Conservation (phyloP, 805 yeast species). For the Candida awuae region DNA sequence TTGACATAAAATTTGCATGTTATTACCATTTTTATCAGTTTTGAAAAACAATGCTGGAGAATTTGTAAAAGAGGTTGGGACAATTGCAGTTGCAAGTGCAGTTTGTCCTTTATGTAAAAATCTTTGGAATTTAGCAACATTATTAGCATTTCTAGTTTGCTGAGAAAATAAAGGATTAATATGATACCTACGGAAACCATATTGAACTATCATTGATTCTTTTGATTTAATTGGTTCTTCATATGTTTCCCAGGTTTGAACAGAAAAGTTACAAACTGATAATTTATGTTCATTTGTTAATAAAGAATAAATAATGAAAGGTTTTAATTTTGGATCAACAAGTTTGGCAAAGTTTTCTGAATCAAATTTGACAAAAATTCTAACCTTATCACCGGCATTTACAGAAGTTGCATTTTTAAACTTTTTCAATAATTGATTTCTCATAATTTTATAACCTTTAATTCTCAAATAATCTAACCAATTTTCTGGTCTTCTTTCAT, state of each 20-base stretch:
- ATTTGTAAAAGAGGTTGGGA: conserved; percentile 77
- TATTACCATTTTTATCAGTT: conserved; percentile 35
- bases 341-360: conserved; percentile 35
- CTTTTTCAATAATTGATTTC: conserved; percentile 59
- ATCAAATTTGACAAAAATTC: conserved; percentile 53
- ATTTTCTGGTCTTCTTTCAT: conserved; percentile 60
- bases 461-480: conserved; percentile 73
- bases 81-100: conserved; percentile 76
- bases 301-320: conserved; percentile 65
- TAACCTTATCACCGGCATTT: conserved; percentile 57
- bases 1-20: conserved; percentile 61
- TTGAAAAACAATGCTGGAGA: conserved; percentile 83
- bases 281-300: conserved; percentile 80
- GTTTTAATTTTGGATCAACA: conserved; percentile 35
- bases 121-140: conserved; percentile 79
- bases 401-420: conserved; percentile 40
- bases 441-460: conserved; percentile 68
- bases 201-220: conserved; percentile 75
- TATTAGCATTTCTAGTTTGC: conserved; percentile 66
- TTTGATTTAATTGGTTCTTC: conserved; percentile 81
- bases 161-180: conserved; percentile 80
- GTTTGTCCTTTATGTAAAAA: conserved; percentile 72
- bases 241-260: conserved; percentile 84
- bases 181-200: conserved; percentile 83
- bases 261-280: conserved; percentile 73